phyloP scores from a whole-genome alignment of 2,329 filamentous ascomycete genomes.

The Acarospora socialis region DNA sequence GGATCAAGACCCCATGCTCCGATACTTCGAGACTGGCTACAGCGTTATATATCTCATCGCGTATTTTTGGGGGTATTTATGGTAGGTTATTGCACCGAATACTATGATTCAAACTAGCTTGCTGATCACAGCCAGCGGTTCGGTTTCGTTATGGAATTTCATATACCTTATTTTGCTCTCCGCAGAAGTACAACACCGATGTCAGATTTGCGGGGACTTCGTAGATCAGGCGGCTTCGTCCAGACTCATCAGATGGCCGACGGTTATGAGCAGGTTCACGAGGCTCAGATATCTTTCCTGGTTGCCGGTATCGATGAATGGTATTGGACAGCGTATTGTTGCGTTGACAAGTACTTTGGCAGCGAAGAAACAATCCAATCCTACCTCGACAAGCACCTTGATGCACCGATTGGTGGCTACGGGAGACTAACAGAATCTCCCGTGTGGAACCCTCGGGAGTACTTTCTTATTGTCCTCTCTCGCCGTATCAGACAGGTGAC shows the following conservation, averaged over 20 bases:
- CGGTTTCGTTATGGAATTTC: slow-evolving; percentile 7
- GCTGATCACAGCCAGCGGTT: slow-evolving; percentile 1
- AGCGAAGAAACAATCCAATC: slow-evolving; percentile 3
- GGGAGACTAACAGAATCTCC: slow-evolving; percentile 1
- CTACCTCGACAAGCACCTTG: slow-evolving; percentile 2
- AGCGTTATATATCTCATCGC: slow-evolving; percentile 2
- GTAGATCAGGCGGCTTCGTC: not conserved
- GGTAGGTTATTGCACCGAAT: not conserved
- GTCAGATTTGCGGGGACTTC: not conserved
- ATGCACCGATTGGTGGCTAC: slow-evolving; percentile 8
- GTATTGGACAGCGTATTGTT: slow-evolving; percentile 11
- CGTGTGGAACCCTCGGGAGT: slow-evolving; percentile 10
- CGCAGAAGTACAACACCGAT: not conserved
- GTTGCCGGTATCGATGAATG: slow-evolving; percentile 11
- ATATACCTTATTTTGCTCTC: slow-evolving; percentile 8
- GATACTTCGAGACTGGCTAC: slow-evolving; percentile 1
- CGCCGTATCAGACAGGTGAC: slow-evolving; percentile 4
- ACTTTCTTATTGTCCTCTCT: slow-evolving; percentile 10
- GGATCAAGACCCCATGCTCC: not conserved
- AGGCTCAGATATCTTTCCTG: slow-evolving; percentile 6
- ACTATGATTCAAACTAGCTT: not conserved
- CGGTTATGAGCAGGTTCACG: not conserved
- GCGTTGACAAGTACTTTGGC: slow-evolving; percentile 9
- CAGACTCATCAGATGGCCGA: not conserved
- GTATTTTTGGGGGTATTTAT: slow-evolving; percentile 5